Evolutionary conservation across 2,329 filamentous ascomycete species (phyloP).

Genomic region (Claviceps spartinae): DNA sequence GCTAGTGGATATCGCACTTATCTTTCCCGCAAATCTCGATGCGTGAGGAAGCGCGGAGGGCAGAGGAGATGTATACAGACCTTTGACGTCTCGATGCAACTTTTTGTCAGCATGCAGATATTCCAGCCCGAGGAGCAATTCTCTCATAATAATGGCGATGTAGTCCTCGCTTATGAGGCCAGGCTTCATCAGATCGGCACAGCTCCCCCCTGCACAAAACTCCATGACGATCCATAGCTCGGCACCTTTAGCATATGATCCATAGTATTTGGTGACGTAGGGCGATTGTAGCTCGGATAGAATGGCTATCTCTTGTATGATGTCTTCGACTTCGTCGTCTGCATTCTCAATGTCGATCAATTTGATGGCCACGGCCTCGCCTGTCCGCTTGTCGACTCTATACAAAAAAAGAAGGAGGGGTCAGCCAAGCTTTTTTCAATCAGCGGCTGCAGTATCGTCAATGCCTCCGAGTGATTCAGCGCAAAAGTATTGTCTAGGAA

Average conservation of each 20-base stretch:
- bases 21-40: background rate
- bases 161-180: conserved; percentile 87
- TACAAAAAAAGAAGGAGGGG: background rate
- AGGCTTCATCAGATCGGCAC: conserved; percentile 89
- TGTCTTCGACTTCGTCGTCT: conserved; percentile 98
- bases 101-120: conserved; percentile 95
- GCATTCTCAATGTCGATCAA: conserved; percentile 98
- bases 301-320: conserved; percentile 97
- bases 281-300: conserved; percentile 90
- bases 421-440: background rate
- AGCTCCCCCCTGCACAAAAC: conserved; percentile 93
- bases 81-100: conserved; percentile 91
- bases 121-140: conserved; percentile 77
- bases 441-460: background rate
- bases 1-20: background rate
- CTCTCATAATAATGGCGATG: conserved; percentile 87
- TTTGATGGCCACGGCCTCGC: conserved; percentile 93
- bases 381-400: conserved; percentile 84
- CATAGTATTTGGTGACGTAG: conserved; percentile 95
- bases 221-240: conserved; percentile 99
- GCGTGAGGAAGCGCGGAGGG: too few species aligned
- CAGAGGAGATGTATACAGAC: conserved; percentile 25
- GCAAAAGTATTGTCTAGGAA: background rate
- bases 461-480: background rate
- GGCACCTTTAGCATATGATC: conserved; percentile 88